These are phyloP conservation scores for Ceratobasidium sp. DNA, from an alignment of 1,284 basidiomycete genomes.

Conservation along the genomic window DNA sequence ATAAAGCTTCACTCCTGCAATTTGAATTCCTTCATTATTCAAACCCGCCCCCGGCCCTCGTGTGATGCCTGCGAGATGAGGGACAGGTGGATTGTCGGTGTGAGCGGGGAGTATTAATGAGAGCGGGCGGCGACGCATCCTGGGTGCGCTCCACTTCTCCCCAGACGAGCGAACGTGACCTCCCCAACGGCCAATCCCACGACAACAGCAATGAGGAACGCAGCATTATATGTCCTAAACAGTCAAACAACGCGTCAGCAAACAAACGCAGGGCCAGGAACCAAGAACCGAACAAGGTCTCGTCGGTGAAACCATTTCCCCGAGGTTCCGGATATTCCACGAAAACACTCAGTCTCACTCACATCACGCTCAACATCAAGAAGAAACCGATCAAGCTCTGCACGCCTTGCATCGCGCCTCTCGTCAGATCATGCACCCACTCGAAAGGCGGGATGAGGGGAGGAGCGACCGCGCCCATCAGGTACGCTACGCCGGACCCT, in stretches of 20 bases:
- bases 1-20: not conserved
- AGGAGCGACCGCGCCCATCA: slow-evolving; percentile 1
- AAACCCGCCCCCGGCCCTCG: no score
- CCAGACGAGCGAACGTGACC: slow-evolving; percentile 64
- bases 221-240: slow-evolving; percentile 76
- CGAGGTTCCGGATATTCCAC: no score
- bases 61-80: no score
- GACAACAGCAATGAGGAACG: slow-evolving; percentile 72
- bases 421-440: slow-evolving; percentile 66
- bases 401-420: slow-evolving; percentile 66
- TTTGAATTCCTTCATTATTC: not conserved
- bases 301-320: no score
- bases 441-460: slow-evolving; percentile 63
- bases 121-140: slow-evolving; percentile 34
- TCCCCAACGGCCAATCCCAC: slow-evolving; percentile 74
- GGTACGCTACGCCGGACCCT: not conserved
- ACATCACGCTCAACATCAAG: slow-evolving; percentile 80
- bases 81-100: not conserved
- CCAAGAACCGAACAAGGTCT: not conserved
- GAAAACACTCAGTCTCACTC: slow-evolving; percentile 50
- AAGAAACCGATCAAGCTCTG: slow-evolving; percentile 67
- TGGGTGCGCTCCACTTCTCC: slow-evolving; percentile 19
- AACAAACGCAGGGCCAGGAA: not conserved
- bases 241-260: not conserved
- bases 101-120: not conserved